A percentile compares a stretch with the other conserved stretches of the same genome.
Conservation (phyloP, 495 filamentous ascomycete genomes). For the Penicillium pancosmium region DNA sequence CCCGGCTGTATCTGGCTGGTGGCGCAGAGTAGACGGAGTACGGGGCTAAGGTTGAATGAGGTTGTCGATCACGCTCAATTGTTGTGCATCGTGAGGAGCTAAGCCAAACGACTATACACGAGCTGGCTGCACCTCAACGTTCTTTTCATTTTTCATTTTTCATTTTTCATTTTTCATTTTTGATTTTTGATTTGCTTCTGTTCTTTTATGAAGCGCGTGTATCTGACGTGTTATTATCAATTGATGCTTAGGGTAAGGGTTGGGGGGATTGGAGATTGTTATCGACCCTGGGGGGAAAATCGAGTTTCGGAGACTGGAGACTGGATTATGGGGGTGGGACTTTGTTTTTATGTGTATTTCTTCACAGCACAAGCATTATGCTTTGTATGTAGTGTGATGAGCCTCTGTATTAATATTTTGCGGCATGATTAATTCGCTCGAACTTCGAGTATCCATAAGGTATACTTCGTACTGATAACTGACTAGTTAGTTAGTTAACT, state of each 20-base stretch:
- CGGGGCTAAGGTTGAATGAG: neutral
- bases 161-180: neutral
- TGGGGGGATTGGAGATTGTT: too few relatives aligned
- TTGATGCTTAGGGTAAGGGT: neutral
- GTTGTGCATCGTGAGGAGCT: neutral
- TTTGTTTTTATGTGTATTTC: constrained; percentile 10
- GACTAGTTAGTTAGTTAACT: too few relatives aligned
- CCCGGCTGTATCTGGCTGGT: constrained; percentile 36
- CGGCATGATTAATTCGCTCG: neutral
- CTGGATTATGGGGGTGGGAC: neutral
- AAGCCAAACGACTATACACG: neutral
- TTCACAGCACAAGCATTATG: neutral
- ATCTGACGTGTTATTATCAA: neutral
- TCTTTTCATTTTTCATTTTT: neutral
- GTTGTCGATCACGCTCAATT: neutral
- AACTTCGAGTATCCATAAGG: too few relatives aligned
- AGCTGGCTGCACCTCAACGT: neutral
- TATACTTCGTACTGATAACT: too few relatives aligned
- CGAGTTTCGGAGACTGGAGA: neutral
- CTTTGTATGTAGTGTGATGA: constrained; percentile 21
- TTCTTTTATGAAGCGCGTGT: neutral
- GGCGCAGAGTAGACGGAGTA: constrained; percentile 22
- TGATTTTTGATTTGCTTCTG: neutral
- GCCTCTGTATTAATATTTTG: constrained; percentile 17
- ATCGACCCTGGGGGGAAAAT: too few relatives aligned